Evolutionary conservation across 2,329 filamentous ascomycete genomes (phyloP).

Genomic region (Colletotrichum sp.): DNA sequence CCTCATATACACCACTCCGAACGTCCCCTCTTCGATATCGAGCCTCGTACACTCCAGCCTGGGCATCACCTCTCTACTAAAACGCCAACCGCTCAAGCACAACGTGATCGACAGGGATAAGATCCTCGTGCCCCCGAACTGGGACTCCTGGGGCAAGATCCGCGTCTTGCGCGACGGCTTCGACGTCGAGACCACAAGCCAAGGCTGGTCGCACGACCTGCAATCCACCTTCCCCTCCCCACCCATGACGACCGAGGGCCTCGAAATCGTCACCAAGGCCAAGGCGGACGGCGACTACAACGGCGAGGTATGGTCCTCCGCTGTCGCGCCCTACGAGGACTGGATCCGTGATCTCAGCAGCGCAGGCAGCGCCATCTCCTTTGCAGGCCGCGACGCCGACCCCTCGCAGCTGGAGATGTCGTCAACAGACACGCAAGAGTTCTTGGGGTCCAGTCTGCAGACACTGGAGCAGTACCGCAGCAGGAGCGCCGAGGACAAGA

Average conservation of each 20-base stretch:
- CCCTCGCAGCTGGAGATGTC: constrained; percentile 62
- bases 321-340: constrained; percentile 78
- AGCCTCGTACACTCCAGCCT: constrained; percentile 84
- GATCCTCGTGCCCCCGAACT: constrained; percentile 93
- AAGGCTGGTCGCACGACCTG: constrained; percentile 86
- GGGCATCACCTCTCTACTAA: constrained; percentile 83
- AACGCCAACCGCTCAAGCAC: constrained; percentile 79
- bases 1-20: constrained; percentile 83
- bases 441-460: constrained; percentile 77
- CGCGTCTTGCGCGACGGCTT: constrained; percentile 90
- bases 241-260: constrained; percentile 21
- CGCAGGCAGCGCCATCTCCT: constrained; percentile 55
- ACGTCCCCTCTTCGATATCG: constrained; percentile 77
- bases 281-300: constrained; percentile 23
- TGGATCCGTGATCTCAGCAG: constrained; percentile 78
- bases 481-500: constrained; percentile 51
- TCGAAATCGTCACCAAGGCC: constrained; percentile 26
- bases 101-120: constrained; percentile 95
- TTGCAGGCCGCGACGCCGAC: constrained; percentile 53
- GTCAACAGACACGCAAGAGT: constrained; percentile 77
- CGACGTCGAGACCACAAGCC: constrained; percentile 85
- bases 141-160: constrained; percentile 99
- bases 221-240: constrained; percentile 57
- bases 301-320: constrained; percentile 50
- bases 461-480: constrained; percentile 71